These are phyloP conservation scores for Wakefieldia striispora DNA, from an alignment of 768 basidiomycete genomes.

Conservation along the genomic window DNA sequence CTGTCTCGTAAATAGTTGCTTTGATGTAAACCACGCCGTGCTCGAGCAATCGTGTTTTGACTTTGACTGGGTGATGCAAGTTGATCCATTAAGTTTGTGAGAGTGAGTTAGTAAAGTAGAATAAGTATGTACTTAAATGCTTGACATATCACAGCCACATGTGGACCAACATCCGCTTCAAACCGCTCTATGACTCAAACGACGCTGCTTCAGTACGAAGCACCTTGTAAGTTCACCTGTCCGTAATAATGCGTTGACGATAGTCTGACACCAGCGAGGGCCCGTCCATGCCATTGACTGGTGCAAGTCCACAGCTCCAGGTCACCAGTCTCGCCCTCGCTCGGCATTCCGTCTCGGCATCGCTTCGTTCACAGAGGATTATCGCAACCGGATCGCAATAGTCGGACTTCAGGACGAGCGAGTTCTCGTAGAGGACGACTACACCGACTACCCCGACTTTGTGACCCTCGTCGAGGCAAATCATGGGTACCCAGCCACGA, in stretches of 20 bases:
- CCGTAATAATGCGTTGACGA: neutral
- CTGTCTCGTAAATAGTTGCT: conserved; percentile 30
- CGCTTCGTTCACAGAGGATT: conserved; percentile 83
- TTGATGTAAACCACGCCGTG: conserved; percentile 24
- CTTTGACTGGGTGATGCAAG: no score
- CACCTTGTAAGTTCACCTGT: conserved; percentile 63
- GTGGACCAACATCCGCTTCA: conserved; percentile 4
- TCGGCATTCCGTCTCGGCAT: conserved; percentile 84
- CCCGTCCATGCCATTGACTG: conserved; percentile 85
- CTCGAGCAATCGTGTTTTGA: conserved; percentile 13
- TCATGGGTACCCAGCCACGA: conserved; percentile 92
- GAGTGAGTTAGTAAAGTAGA: neutral
- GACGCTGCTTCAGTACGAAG: conserved; percentile 77
- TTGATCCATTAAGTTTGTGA: neutral
- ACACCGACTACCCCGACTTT: conserved; percentile 82
- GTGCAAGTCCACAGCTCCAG: conserved; percentile 79
- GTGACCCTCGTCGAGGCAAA: conserved; percentile 78
- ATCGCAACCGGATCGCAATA: conserved; percentile 76
- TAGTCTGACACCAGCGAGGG: conserved; percentile 48
- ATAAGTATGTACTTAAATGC: neutral
- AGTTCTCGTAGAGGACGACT: conserved; percentile 84
- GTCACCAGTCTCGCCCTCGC: conserved; percentile 68
- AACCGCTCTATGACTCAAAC: conserved; percentile 58
- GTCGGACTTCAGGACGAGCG: conserved; percentile 81
- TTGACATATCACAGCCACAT: conserved; percentile 24